Evolutionary conservation across 495 filamentous ascomycete species (phyloP), one percentile per base, ranked within the genome.

Genomic region (Margaritispora aquatica): DNA sequence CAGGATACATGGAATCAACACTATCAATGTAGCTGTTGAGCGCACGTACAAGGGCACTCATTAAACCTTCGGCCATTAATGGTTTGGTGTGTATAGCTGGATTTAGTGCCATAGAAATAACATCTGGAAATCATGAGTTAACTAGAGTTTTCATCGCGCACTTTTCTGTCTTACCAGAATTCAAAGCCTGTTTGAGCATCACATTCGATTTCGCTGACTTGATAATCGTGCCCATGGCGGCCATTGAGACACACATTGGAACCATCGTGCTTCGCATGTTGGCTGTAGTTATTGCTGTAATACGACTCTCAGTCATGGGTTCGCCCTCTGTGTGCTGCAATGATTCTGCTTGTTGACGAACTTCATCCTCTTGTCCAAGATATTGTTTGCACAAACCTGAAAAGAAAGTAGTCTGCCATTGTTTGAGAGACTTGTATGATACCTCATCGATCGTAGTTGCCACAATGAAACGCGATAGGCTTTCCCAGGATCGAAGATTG

Each of bases 401-500:
- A 55, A 78, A 77, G 36, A 80, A 68, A 27, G 69, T 83, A 63
- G 76, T 77, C 64, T 88, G 78, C 92, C 92, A 96, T n/a, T 77
- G 72, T 8, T 76, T 77, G 53, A 92, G 87, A 2, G 79, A 77
- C 54, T 77, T 76, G 27, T 88, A 78, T 15, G 72, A 74, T 9
- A 68, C 69, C 60, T 86, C 80, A 21, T 79, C 68, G 0, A 76
- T 82, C 0, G 85, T 84, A 4, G 26, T 34, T 2, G 65, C 48
- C 19, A 91, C 65, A 61, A 93, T 83, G 66, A 91, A 96, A 9
- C 82, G 79, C 8, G 87, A 81, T 31, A 97, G 80, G 66, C 89
- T 85, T 49, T 77, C 74, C 93, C 93, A 97, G 15, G 90, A 81
- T 29, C 85, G 81, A 15, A 97, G 72, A 51, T 84, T 96, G 61